Percentiles rank a stretch among this genome's conserved stretches.
phyloP scores from a whole-genome alignment of 306 rosid genomes.

The Prunus campanulata region DNA sequence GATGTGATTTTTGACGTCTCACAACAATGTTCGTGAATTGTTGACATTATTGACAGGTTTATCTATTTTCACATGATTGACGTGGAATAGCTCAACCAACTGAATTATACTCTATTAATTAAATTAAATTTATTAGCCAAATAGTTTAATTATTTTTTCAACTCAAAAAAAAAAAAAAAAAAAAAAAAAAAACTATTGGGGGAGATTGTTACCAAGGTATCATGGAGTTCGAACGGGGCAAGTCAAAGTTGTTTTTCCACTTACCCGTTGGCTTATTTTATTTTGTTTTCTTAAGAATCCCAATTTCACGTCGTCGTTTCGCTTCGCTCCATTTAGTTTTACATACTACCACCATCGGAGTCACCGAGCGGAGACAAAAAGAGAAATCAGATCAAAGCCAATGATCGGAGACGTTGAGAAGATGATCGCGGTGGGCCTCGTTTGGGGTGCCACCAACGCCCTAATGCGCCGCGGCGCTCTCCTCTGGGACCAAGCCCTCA shows the following conservation, averaged over 20 bases:
- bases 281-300: too few species aligned
- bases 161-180: too few species aligned
- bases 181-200: too few species aligned
- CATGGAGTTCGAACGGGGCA: too few species aligned
- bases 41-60: too few species aligned
- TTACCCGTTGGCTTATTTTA: too few species aligned
- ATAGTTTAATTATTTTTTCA: too few species aligned
- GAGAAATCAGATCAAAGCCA: not conserved
- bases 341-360: not conserved
- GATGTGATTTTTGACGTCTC: not conserved
- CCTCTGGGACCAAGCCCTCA: constrained; percentile 73
- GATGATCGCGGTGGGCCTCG: constrained; percentile 79
- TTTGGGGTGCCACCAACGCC: constrained; percentile 96
- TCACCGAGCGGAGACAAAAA: not conserved
- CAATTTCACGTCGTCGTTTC: not conserved
- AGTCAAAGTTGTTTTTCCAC: too few species aligned
- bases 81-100: fast-evolving
- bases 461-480: constrained; percentile 86
- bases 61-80: too few species aligned
- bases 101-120: fast-evolving
- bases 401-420: constrained; percentile 62
- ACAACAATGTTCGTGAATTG: too few species aligned
- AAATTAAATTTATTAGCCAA: too few species aligned
- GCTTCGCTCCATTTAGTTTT: not conserved
- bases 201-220: too few species aligned